Evolutionary conservation across 257 asterid species (phyloP), one percentile per base, ranked within the genome.

Genomic region (Ajuga chamaepitys): DNA sequence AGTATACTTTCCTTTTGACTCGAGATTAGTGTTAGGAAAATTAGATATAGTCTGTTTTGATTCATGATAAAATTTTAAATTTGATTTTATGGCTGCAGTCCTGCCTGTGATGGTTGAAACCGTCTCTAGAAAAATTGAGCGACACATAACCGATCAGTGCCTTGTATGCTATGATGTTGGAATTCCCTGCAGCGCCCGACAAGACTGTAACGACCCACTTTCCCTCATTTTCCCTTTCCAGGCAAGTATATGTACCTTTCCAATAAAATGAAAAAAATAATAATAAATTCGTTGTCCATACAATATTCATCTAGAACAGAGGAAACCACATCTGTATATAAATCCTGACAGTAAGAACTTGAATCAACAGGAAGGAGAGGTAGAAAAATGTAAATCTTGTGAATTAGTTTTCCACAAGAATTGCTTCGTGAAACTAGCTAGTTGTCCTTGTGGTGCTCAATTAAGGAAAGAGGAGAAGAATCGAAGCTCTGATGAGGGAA

Each of bases 141-240:
- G 79, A 71, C 99, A 93, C 71, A 89, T 93, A 62, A 77, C 86
- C 1, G 97, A 86, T 74, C 96, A 93, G 71, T 93, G 99, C 82
- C 97, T 93, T 28, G 68, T 93, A 45, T 93, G 99, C 79, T 93
- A 88, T 72, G 97, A 89, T 58, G 81, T 67, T 45, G 99, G 97
- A 44, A 64, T 80, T 74, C 96, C 94, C 21, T 93, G 99, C 58
- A 58, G 84, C 70, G 96, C 99, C 67, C 89, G 95, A 65, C 86
- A 84, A 70, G 87, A 82, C 32, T 89, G 97, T 69, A 70, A 77
- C 68, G 84, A 87, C 75, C 94, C 91, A 17, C 82, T 88, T 51
- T 73, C 95, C 51, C 88, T 93, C 73, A 89, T 89, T 66, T 93
- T 93, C 30, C 96, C 97, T 73, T 93, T 93, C 81, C 99, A 89